These are phyloP conservation scores for Fusarium sarcochroum DNA, from an alignment of 2,329 filamentous ascomycete species.

Conservation along the genomic window DNA sequence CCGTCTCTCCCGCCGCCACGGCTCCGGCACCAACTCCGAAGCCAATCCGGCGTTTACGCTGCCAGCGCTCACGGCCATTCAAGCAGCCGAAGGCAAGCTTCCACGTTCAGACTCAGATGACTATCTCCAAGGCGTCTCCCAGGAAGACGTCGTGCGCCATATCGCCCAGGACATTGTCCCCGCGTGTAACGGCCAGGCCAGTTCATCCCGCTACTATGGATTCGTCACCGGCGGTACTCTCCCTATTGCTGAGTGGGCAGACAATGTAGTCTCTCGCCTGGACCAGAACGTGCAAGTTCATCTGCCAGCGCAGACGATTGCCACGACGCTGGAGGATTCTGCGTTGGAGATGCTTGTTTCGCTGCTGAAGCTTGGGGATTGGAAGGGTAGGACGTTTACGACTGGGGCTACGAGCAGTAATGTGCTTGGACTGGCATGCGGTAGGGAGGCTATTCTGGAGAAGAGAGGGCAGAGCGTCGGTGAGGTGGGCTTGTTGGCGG, in stretches of 20 bases:
- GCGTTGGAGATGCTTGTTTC: constrained; percentile 78
- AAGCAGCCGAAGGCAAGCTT: constrained; percentile 58
- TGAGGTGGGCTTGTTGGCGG: constrained; percentile 77
- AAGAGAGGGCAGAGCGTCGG: constrained; percentile 65
- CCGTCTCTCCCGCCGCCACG: constrained; percentile 44
- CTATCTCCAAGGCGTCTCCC: constrained; percentile 52
- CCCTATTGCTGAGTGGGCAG: constrained; percentile 84
- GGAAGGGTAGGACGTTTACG: constrained; percentile 69
- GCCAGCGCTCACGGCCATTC: constrained; percentile 54
- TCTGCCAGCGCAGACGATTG: constrained; percentile 79
- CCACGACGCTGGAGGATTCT: constrained; percentile 81
- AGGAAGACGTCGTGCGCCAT: constrained; percentile 56
- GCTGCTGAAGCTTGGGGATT: constrained; percentile 73
- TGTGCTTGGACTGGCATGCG: constrained; percentile 79
- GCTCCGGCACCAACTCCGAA: constrained; percentile 8
- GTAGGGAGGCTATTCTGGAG: constrained; percentile 73
- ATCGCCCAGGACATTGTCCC: constrained; percentile 64
- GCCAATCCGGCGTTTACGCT: constrained; percentile 54
- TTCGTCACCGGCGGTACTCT: constrained; percentile 89
- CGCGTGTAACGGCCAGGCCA: constrained; percentile 76
- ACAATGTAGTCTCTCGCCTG: constrained; percentile 83
- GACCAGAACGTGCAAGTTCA: constrained; percentile 92
- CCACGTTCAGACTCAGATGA: constrained; percentile 48
- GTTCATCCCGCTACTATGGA: constrained; percentile 82
- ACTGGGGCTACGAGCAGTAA: constrained; percentile 82